A percentile compares a stretch with the other conserved stretches of the same genome.
These are phyloP conservation scores for Ceratocystis albifundus DNA, from an alignment of 2,329 filamentous ascomycete species.

Conservation along the genomic window DNA sequence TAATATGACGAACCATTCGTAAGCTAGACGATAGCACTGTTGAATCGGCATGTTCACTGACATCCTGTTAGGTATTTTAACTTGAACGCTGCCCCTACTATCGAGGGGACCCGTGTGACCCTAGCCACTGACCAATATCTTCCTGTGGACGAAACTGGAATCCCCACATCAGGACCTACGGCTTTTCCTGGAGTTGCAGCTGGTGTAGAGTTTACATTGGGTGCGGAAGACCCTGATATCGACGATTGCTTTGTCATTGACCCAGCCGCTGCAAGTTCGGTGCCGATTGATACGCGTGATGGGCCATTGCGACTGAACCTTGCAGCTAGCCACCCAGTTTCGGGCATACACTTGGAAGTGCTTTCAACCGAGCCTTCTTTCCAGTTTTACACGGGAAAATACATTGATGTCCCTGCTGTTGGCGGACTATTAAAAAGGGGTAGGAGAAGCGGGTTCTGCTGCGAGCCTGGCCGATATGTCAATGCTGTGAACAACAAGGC, in stretches of 20 bases:
- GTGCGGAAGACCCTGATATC: conserved; percentile 58
- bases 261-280: conserved; percentile 32
- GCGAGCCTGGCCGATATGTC: conserved; percentile 84
- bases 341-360: conserved; percentile 72
- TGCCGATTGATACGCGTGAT: conserved; percentile 55
- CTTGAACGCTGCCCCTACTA: conserved; percentile 42
- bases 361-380: conserved; percentile 88
- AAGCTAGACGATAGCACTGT: neutral
- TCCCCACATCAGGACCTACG: conserved; percentile 58
- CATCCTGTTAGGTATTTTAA: conserved; percentile 47
- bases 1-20: conserved; percentile 88
- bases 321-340: conserved; percentile 59
- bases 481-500: conserved; percentile 74
- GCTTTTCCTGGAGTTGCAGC: conserved; percentile 54
- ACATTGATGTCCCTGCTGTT: conserved; percentile 62
- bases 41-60: neutral
- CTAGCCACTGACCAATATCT: conserved; percentile 56
- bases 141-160: conserved; percentile 58
- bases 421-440: conserved; percentile 52
- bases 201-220: conserved; percentile 58
- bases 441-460: conserved; percentile 68
- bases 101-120: conserved; percentile 53
- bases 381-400: conserved; percentile 90
- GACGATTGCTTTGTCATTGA: conserved; percentile 86
- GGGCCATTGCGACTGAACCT: conserved; percentile 55